Evolutionary conservation across 108 stramenopile species (phyloP).

Genomic region (Skeletonema marinoi): DNA sequence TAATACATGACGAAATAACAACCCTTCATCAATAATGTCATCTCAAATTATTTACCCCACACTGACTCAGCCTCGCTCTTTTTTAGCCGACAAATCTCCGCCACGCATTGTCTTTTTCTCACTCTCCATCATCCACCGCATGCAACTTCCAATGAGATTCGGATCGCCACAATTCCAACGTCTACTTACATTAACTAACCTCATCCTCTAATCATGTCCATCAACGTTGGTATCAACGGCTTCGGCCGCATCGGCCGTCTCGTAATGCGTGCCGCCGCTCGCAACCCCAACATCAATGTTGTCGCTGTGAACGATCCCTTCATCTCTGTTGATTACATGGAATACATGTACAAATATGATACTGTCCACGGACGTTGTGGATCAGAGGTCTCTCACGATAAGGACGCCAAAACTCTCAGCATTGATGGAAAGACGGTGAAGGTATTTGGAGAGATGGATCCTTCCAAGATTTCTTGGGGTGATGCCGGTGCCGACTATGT

Average conservation of each 20-base stretch:
- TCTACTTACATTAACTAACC: background rate
- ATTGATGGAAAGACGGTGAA: conserved; percentile 57
- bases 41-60: background rate
- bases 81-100: background rate
- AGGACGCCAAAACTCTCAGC: conserved; percentile 53
- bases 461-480: conserved; percentile 75
- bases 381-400: conserved; percentile 69
- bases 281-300: conserved; percentile 92
- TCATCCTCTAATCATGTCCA: conserved; percentile 36
- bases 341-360: conserved; percentile 92
- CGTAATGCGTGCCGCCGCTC: conserved; percentile 88
- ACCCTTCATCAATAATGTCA: background rate
- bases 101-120: background rate
- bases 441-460: conserved; percentile 82
- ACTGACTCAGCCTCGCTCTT: background rate
- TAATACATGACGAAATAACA: too few species aligned
- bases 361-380: conserved; percentile 74
- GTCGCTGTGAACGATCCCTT: conserved; percentile 85
- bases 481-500: conserved; percentile 76
- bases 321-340: conserved; percentile 74
- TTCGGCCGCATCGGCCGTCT: conserved; percentile 99
- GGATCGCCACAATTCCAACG: background rate
- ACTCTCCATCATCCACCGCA: background rate
- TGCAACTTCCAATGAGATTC: background rate
- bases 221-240: conserved; percentile 93